Evolutionary conservation across 2,329 filamentous ascomycete genomes (phyloP).

Genomic region (Huntiella bhutanensis): DNA sequence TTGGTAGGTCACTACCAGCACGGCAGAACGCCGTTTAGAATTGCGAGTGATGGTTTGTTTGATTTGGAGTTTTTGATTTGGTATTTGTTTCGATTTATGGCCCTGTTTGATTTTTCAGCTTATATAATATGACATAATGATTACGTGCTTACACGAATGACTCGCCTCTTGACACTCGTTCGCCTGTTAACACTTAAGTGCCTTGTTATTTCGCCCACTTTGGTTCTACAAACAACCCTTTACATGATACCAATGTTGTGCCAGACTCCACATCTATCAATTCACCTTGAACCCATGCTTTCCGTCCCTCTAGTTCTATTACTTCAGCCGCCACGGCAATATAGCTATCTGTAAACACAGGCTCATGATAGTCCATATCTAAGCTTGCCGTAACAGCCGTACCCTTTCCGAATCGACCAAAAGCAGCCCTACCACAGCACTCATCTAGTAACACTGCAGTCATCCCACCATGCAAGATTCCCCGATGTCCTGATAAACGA

Average conservation of each 20-base stretch:
- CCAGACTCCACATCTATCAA: conserved; percentile 12
- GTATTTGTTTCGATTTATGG: neutral
- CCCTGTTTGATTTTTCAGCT: neutral
- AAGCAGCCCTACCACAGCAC: conserved; percentile 12
- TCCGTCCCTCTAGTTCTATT: conserved; percentile 12
- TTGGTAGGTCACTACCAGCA: neutral
- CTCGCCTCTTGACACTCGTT: neutral
- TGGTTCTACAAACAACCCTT: conserved; percentile 13
- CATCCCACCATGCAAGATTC: conserved; percentile 14
- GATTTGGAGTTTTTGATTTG: neutral
- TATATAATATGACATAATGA: conserved; percentile 3
- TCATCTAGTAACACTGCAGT: conserved; percentile 14
- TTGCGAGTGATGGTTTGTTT: neutral
- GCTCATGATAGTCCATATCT: conserved; percentile 12
- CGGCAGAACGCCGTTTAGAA: neutral
- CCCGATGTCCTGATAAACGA: conserved; percentile 13
- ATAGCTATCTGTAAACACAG: conserved; percentile 11
- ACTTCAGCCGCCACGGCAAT: conserved; percentile 10
- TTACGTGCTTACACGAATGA: neutral
- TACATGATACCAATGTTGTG: conserved; percentile 10
- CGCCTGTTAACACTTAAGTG: neutral
- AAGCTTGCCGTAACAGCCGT: conserved; percentile 13
- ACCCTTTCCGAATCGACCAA: conserved; percentile 10
- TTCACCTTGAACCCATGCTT: conserved; percentile 12
- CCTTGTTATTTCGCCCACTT: conserved; percentile 11